Conservation (phyloP, 352 stramenopile species). For the Globisporangium nunn region DNA sequence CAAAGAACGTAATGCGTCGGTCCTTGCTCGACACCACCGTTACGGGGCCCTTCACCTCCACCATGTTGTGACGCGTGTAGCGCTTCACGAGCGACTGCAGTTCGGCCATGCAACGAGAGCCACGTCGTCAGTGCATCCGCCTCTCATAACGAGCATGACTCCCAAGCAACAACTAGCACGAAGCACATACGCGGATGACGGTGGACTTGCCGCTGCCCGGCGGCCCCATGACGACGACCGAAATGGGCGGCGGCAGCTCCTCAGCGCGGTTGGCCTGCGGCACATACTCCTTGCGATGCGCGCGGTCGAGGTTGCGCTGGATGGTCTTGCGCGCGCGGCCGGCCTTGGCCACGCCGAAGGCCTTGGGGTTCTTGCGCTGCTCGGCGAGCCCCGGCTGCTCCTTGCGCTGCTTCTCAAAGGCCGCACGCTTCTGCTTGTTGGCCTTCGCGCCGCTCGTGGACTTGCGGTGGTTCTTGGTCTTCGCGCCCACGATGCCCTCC, state of each 20-base stretch:
- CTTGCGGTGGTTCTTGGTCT: conserved; percentile 75
- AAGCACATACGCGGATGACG: conserved; percentile 84
- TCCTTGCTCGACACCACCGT: conserved; percentile 98
- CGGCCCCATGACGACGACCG: conserved; percentile 98
- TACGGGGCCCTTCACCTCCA: conserved; percentile 96
- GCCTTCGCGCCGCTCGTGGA: conserved; percentile 86
- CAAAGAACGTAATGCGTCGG: conserved; percentile 97
- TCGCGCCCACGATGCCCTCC: conserved; percentile 23
- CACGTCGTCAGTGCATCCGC: background rate
- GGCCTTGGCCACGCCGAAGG: conserved; percentile 96
- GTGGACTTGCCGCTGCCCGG: conserved; percentile 96
- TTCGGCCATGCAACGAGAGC: background rate
- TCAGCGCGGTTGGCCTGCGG: conserved; percentile 76
- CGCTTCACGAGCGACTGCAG: conserved; percentile 94
- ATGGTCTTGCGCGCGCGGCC: conserved; percentile 93
- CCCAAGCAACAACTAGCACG: background rate
- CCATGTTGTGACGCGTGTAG: conserved; percentile 98
- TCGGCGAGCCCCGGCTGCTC: conserved; percentile 79
- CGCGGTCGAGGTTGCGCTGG: conserved; percentile 97
- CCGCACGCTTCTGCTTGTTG: conserved; percentile 94
- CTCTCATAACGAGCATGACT: background rate
- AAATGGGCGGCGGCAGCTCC: conserved; percentile 88
- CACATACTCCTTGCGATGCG: conserved; percentile 97
- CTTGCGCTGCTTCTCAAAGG: conserved; percentile 80
- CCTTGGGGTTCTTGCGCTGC: conserved; percentile 94